A percentile compares a stretch with the other conserved stretches of the same genome.
Conservation (phyloP, 2,329 filamentous ascomycete genomes). For the Ceratocystis variospora region DNA sequence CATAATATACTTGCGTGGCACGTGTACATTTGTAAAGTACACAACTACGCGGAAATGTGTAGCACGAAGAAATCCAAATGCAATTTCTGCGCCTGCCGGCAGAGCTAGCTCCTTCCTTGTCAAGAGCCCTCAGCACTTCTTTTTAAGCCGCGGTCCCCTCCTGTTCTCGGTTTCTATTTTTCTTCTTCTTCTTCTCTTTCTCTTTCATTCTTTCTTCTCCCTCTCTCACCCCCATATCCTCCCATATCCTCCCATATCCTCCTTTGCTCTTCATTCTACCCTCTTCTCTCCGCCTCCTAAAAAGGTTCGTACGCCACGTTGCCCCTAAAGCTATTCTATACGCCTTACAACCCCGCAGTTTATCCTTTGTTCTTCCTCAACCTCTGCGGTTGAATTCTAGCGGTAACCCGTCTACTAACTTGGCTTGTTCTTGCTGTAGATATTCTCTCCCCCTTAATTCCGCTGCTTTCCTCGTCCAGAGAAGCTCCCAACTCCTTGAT, state of each 20-base stretch:
- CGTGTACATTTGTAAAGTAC: not conserved
- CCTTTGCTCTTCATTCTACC: conserved; percentile 11
- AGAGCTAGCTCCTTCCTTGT: conserved; percentile 15
- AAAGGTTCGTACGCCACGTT: not conserved
- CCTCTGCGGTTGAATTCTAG: not conserved
- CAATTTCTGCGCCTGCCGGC: conserved; percentile 15
- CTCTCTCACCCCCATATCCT: conserved; percentile 20
- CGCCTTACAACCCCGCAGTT: conserved; percentile 1
- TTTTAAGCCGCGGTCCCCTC: conserved; percentile 20
- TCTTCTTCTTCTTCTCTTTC: conserved; percentile 22
- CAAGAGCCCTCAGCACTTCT: conserved; percentile 9
- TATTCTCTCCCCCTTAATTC: conserved; percentile 9
- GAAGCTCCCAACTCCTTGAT: conserved; percentile 21
- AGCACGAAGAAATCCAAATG: conserved; percentile 11
- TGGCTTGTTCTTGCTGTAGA: not conserved
- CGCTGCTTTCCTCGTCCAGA: not conserved
- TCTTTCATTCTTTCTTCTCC: conserved; percentile 13
- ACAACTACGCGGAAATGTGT: not conserved
- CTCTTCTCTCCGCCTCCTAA: conserved; percentile 12
- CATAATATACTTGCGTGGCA: not conserved
- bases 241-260: not conserved
- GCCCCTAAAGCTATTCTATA: not conserved
- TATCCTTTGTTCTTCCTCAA: conserved; percentile 19
- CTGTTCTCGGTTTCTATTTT: conserved; percentile 25
- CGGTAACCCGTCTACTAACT: conserved; percentile 15